Conservation (phyloP, 2,329 filamentous ascomycete genomes). For the Karstenula rhodostoma region DNA sequence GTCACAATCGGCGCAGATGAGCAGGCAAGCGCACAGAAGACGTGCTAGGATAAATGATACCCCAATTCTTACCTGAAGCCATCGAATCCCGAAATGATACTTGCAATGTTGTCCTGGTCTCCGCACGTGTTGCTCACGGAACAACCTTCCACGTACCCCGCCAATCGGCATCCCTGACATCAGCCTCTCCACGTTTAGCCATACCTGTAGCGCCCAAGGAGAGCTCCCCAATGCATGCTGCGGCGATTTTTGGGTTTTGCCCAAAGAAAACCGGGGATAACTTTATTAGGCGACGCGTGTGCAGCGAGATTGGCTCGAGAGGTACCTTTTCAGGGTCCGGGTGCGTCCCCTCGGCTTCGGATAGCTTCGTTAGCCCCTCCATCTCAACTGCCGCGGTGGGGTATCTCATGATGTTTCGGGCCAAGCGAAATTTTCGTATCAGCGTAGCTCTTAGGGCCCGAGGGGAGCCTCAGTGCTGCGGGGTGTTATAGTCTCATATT, state of each 20-base stretch:
- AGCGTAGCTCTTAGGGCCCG: not conserved
- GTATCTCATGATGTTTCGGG: constrained; percentile 26
- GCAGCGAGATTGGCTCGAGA: not conserved
- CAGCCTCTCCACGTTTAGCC: not conserved
- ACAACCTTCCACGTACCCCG: not conserved
- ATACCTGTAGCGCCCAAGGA: not conserved
- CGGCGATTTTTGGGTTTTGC: not conserved
- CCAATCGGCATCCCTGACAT: not conserved
- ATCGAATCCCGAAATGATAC: not conserved
- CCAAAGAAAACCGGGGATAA: not conserved
- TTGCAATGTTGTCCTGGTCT: no score
- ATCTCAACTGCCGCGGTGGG: constrained; percentile 49
- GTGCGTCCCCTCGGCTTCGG: constrained; percentile 13
- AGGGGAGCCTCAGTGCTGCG: not conserved
- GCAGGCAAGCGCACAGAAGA: not conserved
- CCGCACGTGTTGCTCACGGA: not conserved
- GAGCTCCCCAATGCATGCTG: not conserved
- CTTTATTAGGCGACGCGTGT: not conserved
- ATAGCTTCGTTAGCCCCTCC: constrained; percentile 18
- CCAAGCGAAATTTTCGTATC: constrained; percentile 23
- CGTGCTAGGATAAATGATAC: constrained; percentile 1
- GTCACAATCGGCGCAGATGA: not conserved
- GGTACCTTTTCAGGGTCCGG: not conserved
- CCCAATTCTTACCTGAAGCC: not conserved
- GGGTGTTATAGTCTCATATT: not conserved